These are phyloP conservation scores for Exsudoporus frostii DNA, from an alignment of 768 basidiomycete genomes.

Conservation along the genomic window DNA sequence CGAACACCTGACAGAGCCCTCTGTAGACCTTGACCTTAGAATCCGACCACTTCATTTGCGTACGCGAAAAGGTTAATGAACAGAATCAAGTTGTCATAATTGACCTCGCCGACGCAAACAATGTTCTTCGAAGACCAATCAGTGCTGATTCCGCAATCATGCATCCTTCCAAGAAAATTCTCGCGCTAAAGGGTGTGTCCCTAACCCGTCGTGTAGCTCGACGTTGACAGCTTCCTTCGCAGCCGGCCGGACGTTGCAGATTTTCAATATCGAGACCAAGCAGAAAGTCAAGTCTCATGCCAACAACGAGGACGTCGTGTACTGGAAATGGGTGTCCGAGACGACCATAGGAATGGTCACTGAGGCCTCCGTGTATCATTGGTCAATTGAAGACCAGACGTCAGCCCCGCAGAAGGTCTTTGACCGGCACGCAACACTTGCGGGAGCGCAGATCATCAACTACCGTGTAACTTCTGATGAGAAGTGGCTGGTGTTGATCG, in stretches of 20 bases:
- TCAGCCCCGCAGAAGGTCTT: conserved; percentile 90
- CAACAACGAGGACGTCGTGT: conserved; percentile 91
- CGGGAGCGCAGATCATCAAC: conserved; percentile 97
- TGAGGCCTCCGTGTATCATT: conserved; percentile 89
- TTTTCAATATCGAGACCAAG: conserved; percentile 98
- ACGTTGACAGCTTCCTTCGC: conserved; percentile 8
- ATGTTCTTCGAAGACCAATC: conserved; percentile 93
- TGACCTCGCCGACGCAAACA: conserved; percentile 95
- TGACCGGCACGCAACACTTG: conserved; percentile 92
- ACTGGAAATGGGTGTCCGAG: conserved; percentile 98
- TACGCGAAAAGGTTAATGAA: conserved; percentile 92
- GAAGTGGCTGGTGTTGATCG: conserved; percentile 96
- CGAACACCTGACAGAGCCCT: conserved; percentile 1
- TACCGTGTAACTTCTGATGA: conserved; percentile 91
- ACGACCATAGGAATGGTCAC: conserved; percentile 94
- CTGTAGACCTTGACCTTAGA: conserved; percentile 89
- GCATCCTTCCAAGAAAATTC: conserved; percentile 95
- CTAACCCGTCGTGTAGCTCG: background rate
- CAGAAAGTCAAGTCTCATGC: conserved; percentile 95
- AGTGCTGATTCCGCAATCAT: conserved; percentile 99
- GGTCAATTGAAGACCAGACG: conserved; percentile 73
- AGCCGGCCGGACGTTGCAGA: conserved; percentile 94
- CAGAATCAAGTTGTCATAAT: conserved; percentile 99
- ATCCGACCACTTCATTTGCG: conserved; percentile 97
- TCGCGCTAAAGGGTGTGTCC: conserved; percentile 80